Evolutionary conservation across 2,329 filamentous ascomycete species (phyloP), one percentile per base, ranked within the genome.

Genomic region (Fusarium incarnatum): DNA sequence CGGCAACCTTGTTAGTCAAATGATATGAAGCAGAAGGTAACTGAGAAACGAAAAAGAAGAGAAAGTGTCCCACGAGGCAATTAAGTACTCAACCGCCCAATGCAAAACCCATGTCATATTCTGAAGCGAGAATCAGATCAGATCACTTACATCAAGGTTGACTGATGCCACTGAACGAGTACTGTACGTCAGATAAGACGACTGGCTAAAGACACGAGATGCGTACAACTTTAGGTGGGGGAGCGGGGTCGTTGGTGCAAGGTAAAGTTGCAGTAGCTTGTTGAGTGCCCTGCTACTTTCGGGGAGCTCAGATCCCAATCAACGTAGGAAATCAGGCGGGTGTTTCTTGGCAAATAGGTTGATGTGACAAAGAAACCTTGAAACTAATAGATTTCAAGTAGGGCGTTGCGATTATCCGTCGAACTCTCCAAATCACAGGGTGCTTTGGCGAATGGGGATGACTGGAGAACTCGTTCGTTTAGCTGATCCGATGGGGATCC

Each of bases 101-200:
- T 37, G 56, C 27, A 64, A 56, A 54, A 57, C 58, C 60, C 62
- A 52, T 72, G 49, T 66, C 68, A 58, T 44, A 52, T 55, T 54
- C 52, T 64, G 55, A 68, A 60, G 58, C 72, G 60, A 73, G 44
- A 64, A 74, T 73, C 73, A 75, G 73, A 64, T 64, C 72, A 76
- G 74, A 72, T 76, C 72, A 75, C 73, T 44, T 63, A 75, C 73
- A 60, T 67, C 58, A 64, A 71, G 59, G 66, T 72, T 70, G 57
- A 65, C 67, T 64, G 68, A 72, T 70, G 55, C 68, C 54, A 67
- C 67, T 65, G 69, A 50, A 56, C 37, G 58, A 71, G 69, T 54
- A 40, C 63, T 66, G 56, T 73, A 72, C 73, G 73, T 73, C 70
- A 75, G 73, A 75, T 75, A 73, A 73, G 69, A 60, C 66, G 71